These are phyloP conservation scores for Ceratobasidium sp. DNA, from an alignment of 1,284 basidiomycete species.

Conservation along the genomic window DNA sequence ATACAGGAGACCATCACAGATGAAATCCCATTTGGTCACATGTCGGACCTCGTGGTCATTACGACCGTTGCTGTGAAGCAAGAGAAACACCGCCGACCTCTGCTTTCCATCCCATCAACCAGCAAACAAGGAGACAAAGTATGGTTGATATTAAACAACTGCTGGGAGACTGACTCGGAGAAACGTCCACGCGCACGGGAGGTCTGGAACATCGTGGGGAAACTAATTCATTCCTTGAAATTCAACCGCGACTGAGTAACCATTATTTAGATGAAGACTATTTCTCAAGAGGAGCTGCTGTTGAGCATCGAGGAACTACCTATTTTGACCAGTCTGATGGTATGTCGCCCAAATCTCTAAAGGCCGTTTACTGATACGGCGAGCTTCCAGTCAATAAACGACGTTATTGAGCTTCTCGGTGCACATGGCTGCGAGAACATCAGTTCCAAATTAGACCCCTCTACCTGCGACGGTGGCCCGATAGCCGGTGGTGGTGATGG, in stretches of 20 bases:
- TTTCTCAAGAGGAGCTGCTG: too few species aligned
- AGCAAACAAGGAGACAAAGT: not conserved
- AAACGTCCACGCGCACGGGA: not conserved
- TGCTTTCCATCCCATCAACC: not conserved
- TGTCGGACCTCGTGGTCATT: not conserved
- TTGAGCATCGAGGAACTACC: too few species aligned
- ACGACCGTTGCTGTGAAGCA: not conserved
- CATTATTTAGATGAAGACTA: too few species aligned
- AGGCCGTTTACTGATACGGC: too few species aligned
- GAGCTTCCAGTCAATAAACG: not conserved
- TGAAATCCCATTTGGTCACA: not conserved
- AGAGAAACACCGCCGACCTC: not conserved
- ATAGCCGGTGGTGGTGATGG: constrained; percentile 3
- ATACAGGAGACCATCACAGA: not conserved
- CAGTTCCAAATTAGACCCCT: not conserved
- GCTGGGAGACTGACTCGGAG: constrained; percentile 4
- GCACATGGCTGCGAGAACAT: constrained; percentile 5
- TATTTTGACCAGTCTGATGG: too few species aligned
- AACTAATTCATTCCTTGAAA: too few species aligned
- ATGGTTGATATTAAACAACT: not conserved
- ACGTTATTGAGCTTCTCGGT: not conserved
- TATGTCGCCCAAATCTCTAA: too few species aligned
- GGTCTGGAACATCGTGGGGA: not conserved
- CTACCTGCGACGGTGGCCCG: not conserved
- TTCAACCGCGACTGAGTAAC: too few species aligned